Evolutionary conservation across 345 rosid genomes (phyloP), one percentile per base, ranked within the genome.

Genomic region (Populus alba): DNA sequence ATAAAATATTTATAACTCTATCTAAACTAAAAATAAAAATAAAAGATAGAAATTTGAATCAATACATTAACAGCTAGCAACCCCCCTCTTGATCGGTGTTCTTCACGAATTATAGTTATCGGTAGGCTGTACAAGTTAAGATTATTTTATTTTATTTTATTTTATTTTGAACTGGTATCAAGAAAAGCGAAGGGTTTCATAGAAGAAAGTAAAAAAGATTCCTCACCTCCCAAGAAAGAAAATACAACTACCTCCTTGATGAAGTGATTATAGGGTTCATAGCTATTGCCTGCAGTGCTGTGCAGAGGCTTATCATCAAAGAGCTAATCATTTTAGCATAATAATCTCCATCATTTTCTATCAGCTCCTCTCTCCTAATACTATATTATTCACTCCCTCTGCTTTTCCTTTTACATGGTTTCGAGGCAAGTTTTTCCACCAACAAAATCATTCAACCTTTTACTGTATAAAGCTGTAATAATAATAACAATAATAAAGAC

Each of bases 321-420:
- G 18, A 22, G 49, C 72, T 86, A 89, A 93, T 93, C 91, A 93
- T 93, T 90, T 87, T 84, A 86, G 90, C 89, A 93, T 91, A 85
- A 91, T 88, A 90, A 75, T 83, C 84, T 81, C 91, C 91, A 90
- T 90, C 92, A 79, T 89, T 82, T 77, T 71, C 38, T 61, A 16
- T 20, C 59, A 75, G 16, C 41, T 59, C 20, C 31, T 25, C 73
- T 23, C 25, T 53, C 18, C 31, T 27, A 68, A 72, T 62, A 77
- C 78, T 53, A 73, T 74, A 77, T 77, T 29, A 53, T 65, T 49
- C 45, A 43, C 47, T 43, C 49, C 63, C 65, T 69, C 81, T 77
- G 9, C 35, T 47, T 73, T 45, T 73, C 68, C 71, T 72, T 53
- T 8, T 22, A 65, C 10, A 75, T 67, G 9, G 43, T 68, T 67